phyloP scores from a whole-genome alignment of 305 asterid genomes.

The Fraxinus greggii region DNA sequence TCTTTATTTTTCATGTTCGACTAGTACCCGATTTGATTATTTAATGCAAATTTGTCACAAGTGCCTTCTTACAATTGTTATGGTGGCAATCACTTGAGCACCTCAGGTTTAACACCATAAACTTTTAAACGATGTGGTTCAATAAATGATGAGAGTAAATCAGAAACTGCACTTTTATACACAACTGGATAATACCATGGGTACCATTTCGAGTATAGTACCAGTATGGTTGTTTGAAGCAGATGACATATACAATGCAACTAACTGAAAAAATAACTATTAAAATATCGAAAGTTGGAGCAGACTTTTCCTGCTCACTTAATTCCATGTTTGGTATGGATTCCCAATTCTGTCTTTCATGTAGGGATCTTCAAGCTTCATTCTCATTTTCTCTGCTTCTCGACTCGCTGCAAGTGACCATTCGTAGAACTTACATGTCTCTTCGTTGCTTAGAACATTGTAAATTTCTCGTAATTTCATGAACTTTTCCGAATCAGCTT shows the following conservation, averaged over 20 bases:
- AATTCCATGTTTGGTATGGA: slow-evolving; percentile 73
- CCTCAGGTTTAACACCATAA: background rate
- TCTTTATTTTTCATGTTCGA: background rate
- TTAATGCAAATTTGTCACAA: background rate
- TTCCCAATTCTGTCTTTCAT: slow-evolving; percentile 51
- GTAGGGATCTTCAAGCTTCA: slow-evolving; percentile 62
- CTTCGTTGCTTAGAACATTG: slow-evolving; percentile 53
- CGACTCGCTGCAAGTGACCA: slow-evolving; percentile 79
- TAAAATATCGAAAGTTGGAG: slow-evolving; percentile 71
- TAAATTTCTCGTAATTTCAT: slow-evolving; percentile 65
- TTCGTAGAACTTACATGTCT: slow-evolving; percentile 63
- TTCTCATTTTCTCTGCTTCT: slow-evolving; percentile 77
- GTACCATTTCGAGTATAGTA: background rate
- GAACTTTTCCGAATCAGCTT: slow-evolving; percentile 75
- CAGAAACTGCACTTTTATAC: background rate
- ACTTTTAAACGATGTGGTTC: background rate
- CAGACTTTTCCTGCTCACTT: slow-evolving; percentile 73
- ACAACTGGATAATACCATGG: background rate
- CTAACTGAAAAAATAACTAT: slow-evolving; percentile 60
- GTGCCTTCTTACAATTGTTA: background rate
- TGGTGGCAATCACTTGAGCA: background rate
- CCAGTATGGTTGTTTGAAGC: slow-evolving; percentile 61
- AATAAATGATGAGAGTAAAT: background rate
- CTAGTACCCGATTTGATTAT: background rate
- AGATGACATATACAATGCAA: slow-evolving; percentile 56